These are phyloP conservation scores for Fraxinus xanthoxyloides DNA, from an alignment of 305 asterid genomes.

Conservation along the genomic window DNA sequence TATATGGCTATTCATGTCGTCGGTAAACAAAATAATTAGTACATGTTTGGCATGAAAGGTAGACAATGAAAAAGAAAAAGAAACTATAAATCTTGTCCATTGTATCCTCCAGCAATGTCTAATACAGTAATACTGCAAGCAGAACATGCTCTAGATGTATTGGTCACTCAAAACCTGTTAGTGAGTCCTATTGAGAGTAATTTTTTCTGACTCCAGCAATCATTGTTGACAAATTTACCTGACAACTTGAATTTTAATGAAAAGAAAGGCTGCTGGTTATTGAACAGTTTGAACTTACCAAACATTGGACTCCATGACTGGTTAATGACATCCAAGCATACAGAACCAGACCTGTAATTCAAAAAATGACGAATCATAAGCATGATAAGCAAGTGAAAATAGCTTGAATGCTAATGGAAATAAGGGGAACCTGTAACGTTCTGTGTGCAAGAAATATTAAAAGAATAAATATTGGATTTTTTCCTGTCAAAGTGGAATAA, in stretches of 20 bases:
- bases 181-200: neutral
- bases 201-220: neutral
- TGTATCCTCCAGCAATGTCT: neutral
- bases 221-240: neutral
- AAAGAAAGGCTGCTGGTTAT: neutral
- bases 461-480: neutral
- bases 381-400: neutral
- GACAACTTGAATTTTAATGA: neutral
- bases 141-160: neutral
- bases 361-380: slow-evolving; percentile 8
- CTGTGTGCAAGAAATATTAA: neutral
- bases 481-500: neutral
- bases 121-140: neutral
- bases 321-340: slow-evolving; percentile 20
- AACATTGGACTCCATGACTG: slow-evolving; percentile 21
- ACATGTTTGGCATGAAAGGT: neutral
- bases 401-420: neutral
- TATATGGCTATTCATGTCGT: neutral
- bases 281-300: slow-evolving; percentile 22
- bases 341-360: slow-evolving; percentile 34
- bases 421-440: neutral
- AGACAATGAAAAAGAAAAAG: neutral
- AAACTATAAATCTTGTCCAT: neutral
- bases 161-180: neutral
- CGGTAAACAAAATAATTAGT: neutral